A percentile compares a stretch with the other conserved stretches of the same genome.
Conservation (phyloP, 495 filamentous ascomycete genomes). For the Tuber indicum region DNA sequence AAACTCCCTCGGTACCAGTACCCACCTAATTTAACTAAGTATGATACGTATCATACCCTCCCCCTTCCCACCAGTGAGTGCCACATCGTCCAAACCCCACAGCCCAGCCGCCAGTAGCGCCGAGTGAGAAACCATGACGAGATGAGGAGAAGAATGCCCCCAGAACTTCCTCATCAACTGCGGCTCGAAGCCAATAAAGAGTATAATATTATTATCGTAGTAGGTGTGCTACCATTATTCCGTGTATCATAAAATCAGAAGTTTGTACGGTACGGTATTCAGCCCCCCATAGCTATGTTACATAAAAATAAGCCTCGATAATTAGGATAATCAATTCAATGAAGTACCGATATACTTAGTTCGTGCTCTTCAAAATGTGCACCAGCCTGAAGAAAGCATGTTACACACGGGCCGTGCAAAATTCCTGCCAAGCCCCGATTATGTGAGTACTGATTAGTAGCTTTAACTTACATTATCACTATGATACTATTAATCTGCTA, state of each 20-base stretch:
- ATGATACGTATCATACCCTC: neutral
- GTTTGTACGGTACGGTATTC: neutral
- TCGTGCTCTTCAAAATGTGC: too few relatives aligned
- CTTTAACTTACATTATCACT: too few relatives aligned
- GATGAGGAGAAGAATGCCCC: neutral
- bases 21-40: too few relatives aligned
- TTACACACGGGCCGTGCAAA: too few relatives aligned
- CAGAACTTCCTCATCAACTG: neutral
- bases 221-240: neutral
- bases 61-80: neutral
- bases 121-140: neutral
- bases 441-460: too few relatives aligned
- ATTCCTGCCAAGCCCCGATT: too few relatives aligned
- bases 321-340: neutral
- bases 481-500: too few relatives aligned
- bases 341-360: neutral
- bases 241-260: neutral
- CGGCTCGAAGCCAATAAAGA: neutral
- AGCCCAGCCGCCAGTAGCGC: neutral
- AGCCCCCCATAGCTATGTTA: neutral
- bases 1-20: neutral
- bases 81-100: neutral
- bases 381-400: too few relatives aligned
- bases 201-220: neutral
- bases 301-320: neutral